These are phyloP conservation scores for Mycena pura DNA, from an alignment of 768 basidiomycete species.

Conservation along the genomic window DNA sequence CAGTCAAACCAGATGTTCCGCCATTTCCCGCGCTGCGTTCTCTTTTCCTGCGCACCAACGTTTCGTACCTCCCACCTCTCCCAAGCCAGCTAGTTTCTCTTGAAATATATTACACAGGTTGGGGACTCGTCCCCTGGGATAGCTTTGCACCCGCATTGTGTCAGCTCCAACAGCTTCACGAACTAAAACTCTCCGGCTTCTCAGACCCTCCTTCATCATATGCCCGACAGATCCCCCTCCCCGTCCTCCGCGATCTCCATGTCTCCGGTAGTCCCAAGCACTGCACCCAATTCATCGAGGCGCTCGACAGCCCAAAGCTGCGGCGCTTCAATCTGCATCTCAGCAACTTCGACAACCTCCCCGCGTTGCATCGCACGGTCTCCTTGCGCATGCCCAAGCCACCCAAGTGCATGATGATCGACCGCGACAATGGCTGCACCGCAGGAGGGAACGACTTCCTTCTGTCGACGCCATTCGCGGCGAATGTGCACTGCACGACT, in stretches of 20 bases:
- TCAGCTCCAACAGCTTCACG: background rate
- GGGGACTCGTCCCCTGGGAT: background rate
- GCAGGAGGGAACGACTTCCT: background rate
- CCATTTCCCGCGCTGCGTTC: background rate
- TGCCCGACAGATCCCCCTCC: background rate
- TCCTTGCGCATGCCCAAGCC: background rate
- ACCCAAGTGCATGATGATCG: background rate
- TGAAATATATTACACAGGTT: background rate
- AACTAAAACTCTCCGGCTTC: conserved; percentile 1
- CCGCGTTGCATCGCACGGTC: background rate
- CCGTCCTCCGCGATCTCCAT: background rate
- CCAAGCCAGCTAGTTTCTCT: background rate
- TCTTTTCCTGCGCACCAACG: background rate
- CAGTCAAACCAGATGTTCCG: background rate
- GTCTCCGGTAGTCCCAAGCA: background rate
- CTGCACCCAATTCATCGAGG: background rate
- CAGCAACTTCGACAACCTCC: background rate
- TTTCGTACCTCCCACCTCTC: background rate
- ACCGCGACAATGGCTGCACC: background rate
- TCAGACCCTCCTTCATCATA: background rate
- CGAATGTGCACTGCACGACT: background rate
- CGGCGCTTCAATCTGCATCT: background rate
- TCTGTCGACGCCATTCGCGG: background rate
- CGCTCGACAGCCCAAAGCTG: background rate
- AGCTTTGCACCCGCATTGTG: background rate